phyloP scores from a whole-genome alignment of 202 grass and related monocot genomes.

The Setaria viridis region DNA sequence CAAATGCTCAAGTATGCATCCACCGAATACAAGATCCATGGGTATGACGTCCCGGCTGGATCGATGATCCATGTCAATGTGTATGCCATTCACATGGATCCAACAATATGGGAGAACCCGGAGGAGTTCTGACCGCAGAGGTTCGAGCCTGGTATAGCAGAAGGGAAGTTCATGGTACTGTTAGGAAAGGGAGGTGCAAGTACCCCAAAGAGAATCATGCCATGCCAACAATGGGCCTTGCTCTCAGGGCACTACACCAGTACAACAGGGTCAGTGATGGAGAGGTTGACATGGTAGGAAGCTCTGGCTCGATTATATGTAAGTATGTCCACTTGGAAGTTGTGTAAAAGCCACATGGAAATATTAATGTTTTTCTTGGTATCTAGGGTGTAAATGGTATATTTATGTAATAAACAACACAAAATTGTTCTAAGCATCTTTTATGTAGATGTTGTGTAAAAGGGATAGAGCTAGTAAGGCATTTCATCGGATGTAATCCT shows the following conservation, averaged over 20 bases:
- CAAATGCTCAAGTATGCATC: background rate
- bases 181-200: conserved; percentile 24
- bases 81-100: no score
- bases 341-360: background rate
- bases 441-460: no score
- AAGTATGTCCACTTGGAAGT: conserved; percentile 54
- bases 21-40: conserved; percentile 34
- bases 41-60: conserved; percentile 34
- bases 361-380: no score
- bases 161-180: no score
- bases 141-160: no score
- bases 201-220: conserved; percentile 49
- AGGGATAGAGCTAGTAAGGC: no score
- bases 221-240: conserved; percentile 15
- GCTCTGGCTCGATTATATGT: conserved; percentile 26
- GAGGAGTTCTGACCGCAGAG: no score
- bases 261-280: conserved; percentile 32
- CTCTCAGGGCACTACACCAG: conserved; percentile 20
- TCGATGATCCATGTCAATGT: conserved; percentile 41
- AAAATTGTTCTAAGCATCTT: no score
- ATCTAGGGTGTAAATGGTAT: no score
- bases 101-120: no score
- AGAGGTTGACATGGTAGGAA: conserved; percentile 49
- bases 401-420: no score
- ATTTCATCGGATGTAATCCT: no score